These are phyloP conservation scores for Lipomyces mesembrius DNA, from an alignment of 805 yeast species.

Conservation along the genomic window DNA sequence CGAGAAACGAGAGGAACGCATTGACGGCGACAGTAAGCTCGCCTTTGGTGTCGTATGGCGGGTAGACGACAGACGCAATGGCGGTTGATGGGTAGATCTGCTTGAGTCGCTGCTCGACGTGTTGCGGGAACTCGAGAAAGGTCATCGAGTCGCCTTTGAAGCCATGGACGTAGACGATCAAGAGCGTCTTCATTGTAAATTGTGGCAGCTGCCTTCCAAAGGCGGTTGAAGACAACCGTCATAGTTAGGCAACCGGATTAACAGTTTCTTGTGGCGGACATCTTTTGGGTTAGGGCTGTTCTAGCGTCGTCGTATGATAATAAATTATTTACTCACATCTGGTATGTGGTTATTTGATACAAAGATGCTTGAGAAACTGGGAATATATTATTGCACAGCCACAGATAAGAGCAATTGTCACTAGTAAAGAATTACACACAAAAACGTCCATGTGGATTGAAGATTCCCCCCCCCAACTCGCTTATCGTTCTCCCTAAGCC, in stretches of 20 bases:
- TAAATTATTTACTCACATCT: too few species aligned
- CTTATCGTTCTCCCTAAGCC: too few species aligned
- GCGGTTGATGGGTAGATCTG: conserved; percentile 1
- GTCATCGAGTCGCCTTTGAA: conserved; percentile 34
- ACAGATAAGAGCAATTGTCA: not conserved
- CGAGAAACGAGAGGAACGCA: conserved; percentile 17
- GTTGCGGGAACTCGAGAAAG: conserved; percentile 28
- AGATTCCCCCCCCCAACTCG: not conserved
- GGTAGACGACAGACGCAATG: conserved; percentile 22
- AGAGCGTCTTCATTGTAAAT: conserved; percentile 22
- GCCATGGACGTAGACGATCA: conserved; percentile 34
- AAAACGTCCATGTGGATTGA: not conserved
- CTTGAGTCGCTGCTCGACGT: conserved; percentile 20
- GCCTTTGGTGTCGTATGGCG: conserved; percentile 34
- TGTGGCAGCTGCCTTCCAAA: not conserved
- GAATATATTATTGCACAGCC: not conserved
- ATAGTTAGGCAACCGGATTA: too few species aligned
- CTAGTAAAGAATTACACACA: not conserved
- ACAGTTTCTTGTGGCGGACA: not conserved
- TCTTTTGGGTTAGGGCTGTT: not conserved
- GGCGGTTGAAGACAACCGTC: not conserved
- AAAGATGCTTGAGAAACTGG: not conserved
- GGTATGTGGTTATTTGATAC: not conserved
- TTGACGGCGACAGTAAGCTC: conserved; percentile 24
- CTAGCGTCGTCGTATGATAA: not conserved